Evolutionary conservation across 2,329 filamentous ascomycete genomes (phyloP).

Genomic region (Trichoderma sp.): DNA sequence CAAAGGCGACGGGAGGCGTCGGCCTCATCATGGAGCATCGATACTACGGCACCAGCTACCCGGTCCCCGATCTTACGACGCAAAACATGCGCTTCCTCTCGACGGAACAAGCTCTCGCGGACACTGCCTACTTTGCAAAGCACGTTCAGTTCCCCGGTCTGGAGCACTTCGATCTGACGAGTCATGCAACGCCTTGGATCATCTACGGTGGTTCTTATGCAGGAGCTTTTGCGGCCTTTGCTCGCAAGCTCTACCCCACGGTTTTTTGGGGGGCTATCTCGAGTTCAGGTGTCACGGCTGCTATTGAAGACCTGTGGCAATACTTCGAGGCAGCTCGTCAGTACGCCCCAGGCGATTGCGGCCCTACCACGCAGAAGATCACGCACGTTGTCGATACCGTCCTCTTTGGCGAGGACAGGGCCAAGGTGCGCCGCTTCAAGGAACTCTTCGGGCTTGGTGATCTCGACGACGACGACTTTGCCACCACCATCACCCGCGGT

Average conservation of each 20-base stretch:
- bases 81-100: slow-evolving; percentile 78
- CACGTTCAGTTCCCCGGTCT: slow-evolving; percentile 72
- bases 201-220: slow-evolving; percentile 85
- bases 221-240: slow-evolving; percentile 75
- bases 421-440: slow-evolving; percentile 52
- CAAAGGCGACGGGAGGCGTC: slow-evolving; percentile 70
- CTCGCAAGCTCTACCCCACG: slow-evolving; percentile 76
- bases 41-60: slow-evolving; percentile 80
- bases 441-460: slow-evolving; percentile 51
- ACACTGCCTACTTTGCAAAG: slow-evolving; percentile 77
- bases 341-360: slow-evolving; percentile 61
- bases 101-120: slow-evolving; percentile 80
- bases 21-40: slow-evolving; percentile 84
- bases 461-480: slow-evolving; percentile 54
- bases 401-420: slow-evolving; percentile 45
- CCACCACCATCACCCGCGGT: slow-evolving; percentile 44
- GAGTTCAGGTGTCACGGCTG: slow-evolving; percentile 76
- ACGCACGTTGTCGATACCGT: slow-evolving; percentile 56
- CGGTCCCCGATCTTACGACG: slow-evolving; percentile 64
- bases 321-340: slow-evolving; percentile 56
- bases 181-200: slow-evolving; percentile 69
- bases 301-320: slow-evolving; percentile 76
- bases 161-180: slow-evolving; percentile 66
- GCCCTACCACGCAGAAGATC: slow-evolving; percentile 62
- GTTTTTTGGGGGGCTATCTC: slow-evolving; percentile 78